Evolutionary conservation across 495 filamentous ascomycete genomes (phyloP).

Genomic region (Trichoderma asperelloides): DNA sequence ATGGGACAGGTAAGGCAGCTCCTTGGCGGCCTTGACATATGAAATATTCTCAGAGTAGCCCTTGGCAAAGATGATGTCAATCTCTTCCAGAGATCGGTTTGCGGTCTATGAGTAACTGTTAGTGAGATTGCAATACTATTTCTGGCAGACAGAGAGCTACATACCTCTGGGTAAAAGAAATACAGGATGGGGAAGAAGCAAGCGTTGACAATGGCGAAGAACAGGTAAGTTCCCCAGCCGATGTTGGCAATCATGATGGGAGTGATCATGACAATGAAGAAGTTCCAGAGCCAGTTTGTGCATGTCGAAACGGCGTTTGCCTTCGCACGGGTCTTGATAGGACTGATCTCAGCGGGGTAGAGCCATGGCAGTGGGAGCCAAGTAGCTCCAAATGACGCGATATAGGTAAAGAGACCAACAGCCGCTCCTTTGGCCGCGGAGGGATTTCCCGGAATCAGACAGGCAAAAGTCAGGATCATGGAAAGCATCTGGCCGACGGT

Average conservation of each 20-base stretch:
- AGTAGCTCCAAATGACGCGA: constrained; percentile 65
- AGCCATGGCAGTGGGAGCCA: constrained; percentile 66
- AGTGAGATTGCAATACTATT: neutral
- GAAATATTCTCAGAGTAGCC: constrained; percentile 64
- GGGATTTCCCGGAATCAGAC: constrained; percentile 50
- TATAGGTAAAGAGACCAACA: constrained; percentile 73
- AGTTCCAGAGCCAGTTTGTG: constrained; percentile 77
- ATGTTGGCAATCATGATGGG: constrained; percentile 63
- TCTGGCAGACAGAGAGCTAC: neutral
- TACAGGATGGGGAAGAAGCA: constrained; percentile 65
- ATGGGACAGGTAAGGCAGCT: constrained; percentile 57
- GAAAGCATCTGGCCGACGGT: constrained; percentile 58
- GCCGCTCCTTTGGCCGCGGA: constrained; percentile 57
- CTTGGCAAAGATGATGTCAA: constrained; percentile 74
- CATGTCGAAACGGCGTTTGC: constrained; percentile 70
- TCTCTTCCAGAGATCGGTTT: constrained; percentile 65
- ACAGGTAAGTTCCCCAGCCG: constrained; percentile 68
- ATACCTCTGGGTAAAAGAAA: constrained; percentile 63
- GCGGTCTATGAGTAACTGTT: neutral
- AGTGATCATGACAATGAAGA: constrained; percentile 71
- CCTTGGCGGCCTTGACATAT: constrained; percentile 60
- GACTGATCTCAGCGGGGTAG: constrained; percentile 61
- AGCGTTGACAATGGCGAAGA: constrained; percentile 66
- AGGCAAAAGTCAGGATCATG: constrained; percentile 70
- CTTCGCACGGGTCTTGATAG: constrained; percentile 63